Evolutionary conservation across 1,284 basidiomycete species (phyloP), one percentile per base, ranked within the genome.

Genomic region (Kwoniella shivajii): DNA sequence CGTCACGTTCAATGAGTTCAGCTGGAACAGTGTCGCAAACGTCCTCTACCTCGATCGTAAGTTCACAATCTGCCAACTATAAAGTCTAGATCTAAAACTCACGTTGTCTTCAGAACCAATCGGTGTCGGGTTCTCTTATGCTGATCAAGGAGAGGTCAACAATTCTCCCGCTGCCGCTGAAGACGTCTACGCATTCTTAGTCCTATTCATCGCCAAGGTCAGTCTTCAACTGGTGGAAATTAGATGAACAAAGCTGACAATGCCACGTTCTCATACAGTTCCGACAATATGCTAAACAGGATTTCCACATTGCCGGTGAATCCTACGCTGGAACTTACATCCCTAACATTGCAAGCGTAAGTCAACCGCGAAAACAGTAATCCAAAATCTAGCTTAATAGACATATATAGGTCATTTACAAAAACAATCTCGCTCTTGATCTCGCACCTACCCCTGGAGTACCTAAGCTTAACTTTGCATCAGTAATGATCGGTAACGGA

Each of bases 131-230:
- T 95, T 84, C 78, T 93, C 90, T 0, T 95, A 93, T 75, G 84
- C 87, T 13, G 81, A 82, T 44, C 84, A 84, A 18, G 86, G 85
- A 2, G 82, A 81, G 3, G 88, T 96, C 57, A 79, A 81, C 73
- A 83, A 78, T 67, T 81, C 82, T 27, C 81, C 80, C 33, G 79
- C 79, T 18, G 80, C 82, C 7, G 83, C 82, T 46, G 79, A 81
- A 72, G 92, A 96, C 65, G 90, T 95, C 22, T 91, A 91, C 67
- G 89, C 89, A 1, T 95, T 96, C 84, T 81, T 95, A 48, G 82
- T 92, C 69, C 84, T 96, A 41, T 96, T 96, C 84, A 80, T 93
- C 59, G 79, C 82, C 14, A 63, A 60, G 81, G 86, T 54, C 86
- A 83, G 71, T 57, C 14, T 22, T 20, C 33, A 11, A 16, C 30